Base-by-base conservation (phyloP, 768 basidiomycete genomes). In the Sporobolomyces pararoseus region DNA sequence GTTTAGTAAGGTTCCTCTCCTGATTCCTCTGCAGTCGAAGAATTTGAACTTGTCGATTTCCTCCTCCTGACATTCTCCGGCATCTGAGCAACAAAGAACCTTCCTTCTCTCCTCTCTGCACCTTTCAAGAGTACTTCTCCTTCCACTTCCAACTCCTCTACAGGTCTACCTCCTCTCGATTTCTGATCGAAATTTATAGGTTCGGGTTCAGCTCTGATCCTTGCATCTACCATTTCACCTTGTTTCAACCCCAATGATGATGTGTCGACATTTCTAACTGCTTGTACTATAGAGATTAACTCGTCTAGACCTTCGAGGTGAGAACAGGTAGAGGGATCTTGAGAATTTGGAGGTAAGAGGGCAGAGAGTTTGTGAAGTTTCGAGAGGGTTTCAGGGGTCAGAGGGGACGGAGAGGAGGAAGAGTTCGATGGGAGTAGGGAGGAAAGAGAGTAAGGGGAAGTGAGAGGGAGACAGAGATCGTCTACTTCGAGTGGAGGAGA, bases 361-460 rank as follows among this genome's bases (percentile, higher is more conserved):
- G 74, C 74, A 10, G 74, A 51, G 42, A 75, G 61, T 16, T 46
- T 60, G 52, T 75, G 67, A 23, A 75, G 69, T 50, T 75, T 71
- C 27, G 59, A 7, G 67, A 75, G 65, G 35, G 71, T 68, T 7
- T 68, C 63, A 27, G 65, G 66, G 7, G 53, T 52, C n/a, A 72
- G 46, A 4, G 29, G 46, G 5, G 29, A 29, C 0, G 70, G 64
- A 2, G 70, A 35, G 19, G 44, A 17, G 34, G 10, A 10, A 10
- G 39, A 25, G 9, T 44, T 34, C 1, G 60, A 21, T 13, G 73
- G 73, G 31, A 71, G 63, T 55, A 68, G 65, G 27, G 62, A 63
- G 4, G 37, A 23, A 57, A 75, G 52, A 23, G 66, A 46, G 66
- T 75, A 75, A 4, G 74, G 63, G 1, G 67, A 47, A 0, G 19